Conservation (phyloP, 176 grass and related monocot species). For the Aegilops sharonensis region DNA sequence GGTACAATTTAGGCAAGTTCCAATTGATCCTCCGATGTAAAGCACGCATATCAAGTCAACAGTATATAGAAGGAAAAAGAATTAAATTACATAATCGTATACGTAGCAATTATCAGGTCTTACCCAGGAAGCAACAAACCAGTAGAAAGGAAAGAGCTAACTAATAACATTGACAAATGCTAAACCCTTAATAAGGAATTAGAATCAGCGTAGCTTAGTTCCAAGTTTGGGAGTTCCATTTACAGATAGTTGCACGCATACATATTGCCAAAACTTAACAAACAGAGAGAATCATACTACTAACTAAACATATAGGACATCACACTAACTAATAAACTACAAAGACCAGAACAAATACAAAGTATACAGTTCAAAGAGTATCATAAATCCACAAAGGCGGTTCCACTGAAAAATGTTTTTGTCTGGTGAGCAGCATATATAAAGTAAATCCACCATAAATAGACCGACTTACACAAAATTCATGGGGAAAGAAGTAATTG, state of each 20-base stretch:
- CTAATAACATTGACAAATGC: background rate
- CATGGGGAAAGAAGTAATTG: too few relatives aligned
- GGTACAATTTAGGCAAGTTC: background rate
- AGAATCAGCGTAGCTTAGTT: background rate
- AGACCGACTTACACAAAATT: too few relatives aligned
- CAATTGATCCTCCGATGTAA: background rate
- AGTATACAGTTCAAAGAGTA: background rate
- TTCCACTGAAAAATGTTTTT: too few relatives aligned
- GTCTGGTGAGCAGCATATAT: too few relatives aligned
- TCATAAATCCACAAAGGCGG: background rate
- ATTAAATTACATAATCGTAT: background rate
- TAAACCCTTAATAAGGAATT: background rate
- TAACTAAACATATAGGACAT: too few relatives aligned
- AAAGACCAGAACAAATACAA: slow-evolving; percentile 5
- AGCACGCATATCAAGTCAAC: background rate
- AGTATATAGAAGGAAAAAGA: background rate
- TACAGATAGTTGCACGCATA: background rate
- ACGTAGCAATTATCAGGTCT: background rate
- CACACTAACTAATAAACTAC: background rate
- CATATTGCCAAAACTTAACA: background rate
- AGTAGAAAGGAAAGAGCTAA: background rate
- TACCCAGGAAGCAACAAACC: background rate
- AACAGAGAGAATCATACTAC: background rate
- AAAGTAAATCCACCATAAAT: too few relatives aligned
- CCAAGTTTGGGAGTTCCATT: background rate